Percentiles rank a stretch among this genome's conserved stretches.
phyloP scores from a whole-genome alignment of 805 yeast species.

The Cyberlindnera saturnus region DNA sequence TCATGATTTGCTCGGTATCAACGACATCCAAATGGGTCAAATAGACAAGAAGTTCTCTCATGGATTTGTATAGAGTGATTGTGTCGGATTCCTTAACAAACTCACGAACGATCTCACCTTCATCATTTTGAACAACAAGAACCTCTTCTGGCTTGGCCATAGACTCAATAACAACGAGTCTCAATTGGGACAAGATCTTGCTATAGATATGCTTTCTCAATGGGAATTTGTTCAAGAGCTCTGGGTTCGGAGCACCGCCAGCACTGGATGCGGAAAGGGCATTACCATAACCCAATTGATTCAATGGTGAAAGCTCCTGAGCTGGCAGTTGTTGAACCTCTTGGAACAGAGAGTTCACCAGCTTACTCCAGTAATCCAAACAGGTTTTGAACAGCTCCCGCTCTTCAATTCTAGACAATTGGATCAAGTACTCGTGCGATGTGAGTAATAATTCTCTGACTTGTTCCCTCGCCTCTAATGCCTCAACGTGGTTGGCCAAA shows the following conservation, averaged over 20 bases:
- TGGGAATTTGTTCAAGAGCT: conserved; percentile 66
- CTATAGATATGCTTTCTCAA: conserved; percentile 81
- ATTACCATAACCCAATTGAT: conserved; percentile 52
- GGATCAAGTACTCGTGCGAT: conserved; percentile 76
- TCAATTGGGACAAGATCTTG: conserved; percentile 71
- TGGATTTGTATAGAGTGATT: conserved; percentile 87
- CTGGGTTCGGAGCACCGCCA: conserved; percentile 86
- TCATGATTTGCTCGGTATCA: conserved; percentile 93
- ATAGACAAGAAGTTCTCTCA: conserved; percentile 93
- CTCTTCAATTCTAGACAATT: conserved; percentile 86
- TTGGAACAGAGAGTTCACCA: conserved; percentile 75
- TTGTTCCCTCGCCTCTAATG: conserved; percentile 52
- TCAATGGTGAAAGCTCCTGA: conserved; percentile 64
- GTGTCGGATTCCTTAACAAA: conserved; percentile 97
- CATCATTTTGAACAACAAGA: conserved; percentile 93
- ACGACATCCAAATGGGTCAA: conserved; percentile 92
- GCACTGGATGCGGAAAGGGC: conserved; percentile 34
- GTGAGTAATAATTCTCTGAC: conserved; percentile 55
- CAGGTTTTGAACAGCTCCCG: conserved; percentile 94
- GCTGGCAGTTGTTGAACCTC: conserved; percentile 82
- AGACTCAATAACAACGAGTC: conserved; percentile 91
- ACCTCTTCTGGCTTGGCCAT: conserved; percentile 99
- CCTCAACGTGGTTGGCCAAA: conserved; percentile 62
- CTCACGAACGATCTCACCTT: conserved; percentile 97
- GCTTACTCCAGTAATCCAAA: conserved; percentile 87